Evolutionary conservation across 257 asterid species (phyloP), one percentile per base, ranked within the genome.

Genomic region (Lavandula angustifolia): DNA sequence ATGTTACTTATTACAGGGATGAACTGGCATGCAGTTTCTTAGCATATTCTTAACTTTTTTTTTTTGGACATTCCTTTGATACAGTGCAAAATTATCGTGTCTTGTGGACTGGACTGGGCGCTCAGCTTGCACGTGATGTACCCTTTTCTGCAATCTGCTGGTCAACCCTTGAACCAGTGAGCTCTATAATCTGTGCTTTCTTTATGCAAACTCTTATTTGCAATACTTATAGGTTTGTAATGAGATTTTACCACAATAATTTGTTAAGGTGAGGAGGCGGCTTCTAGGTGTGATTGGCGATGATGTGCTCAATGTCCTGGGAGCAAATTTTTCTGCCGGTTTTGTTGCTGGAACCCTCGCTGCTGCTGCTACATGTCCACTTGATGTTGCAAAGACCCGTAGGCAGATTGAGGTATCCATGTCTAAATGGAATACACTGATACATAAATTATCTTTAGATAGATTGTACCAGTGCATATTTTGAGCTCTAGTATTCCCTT

Each of bases 281-380:
- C 91, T 94, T 70, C 85, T 90, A 59, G 70, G 88, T 73, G 56
- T 81, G 70, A 67, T 81, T 46, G 95, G 89, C 66, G 96, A 94
- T 69, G 89, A 61, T 78, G 96, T 76, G 37, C 72, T 59, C 3
- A 67, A 78, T 73, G 75, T 94, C 54, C 77, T 94, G 32, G 91
- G 89, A 50, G 89, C 95, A 64, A 94, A 90, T 73, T 89, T 92
- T 74, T 76, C 91, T 67, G 96, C 97, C 61, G 99, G 94, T 71
- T 87, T 92, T 85, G 75, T 89, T 54, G 95, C 99, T 18, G 99
- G 99, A 50, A 84, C 94, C 74, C 70, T 94, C 75, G 96, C 99
- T 79, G 99, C 99, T 68, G 99, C 96, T 73, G 96, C 89, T 54
- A 94, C 99, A 52, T 94, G 99, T 72, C 99, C 99, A 3, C 88